Conservation (phyloP, 768 basidiomycete species). For the Boletus subparvulus region DNA sequence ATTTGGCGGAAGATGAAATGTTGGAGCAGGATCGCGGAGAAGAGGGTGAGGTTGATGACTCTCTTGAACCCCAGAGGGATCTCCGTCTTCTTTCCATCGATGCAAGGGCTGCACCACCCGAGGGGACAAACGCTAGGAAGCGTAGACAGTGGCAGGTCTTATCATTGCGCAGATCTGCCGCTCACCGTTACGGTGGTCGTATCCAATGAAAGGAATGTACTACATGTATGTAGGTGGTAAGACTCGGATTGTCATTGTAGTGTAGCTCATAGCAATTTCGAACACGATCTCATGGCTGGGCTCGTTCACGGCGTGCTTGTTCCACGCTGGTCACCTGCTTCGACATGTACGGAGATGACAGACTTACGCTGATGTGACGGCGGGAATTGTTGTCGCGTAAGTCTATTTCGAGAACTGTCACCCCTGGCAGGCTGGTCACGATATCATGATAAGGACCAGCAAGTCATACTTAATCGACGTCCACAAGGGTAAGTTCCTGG, state of each 20-base stretch:
- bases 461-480: not conserved
- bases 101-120: conserved; percentile 36
- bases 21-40: conserved; percentile 76
- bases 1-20: conserved; percentile 74
- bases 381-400: not conserved
- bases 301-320: not conserved
- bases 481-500: not conserved
- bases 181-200: conserved; percentile 20
- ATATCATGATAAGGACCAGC: not conserved
- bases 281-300: not conserved
- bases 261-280: not conserved
- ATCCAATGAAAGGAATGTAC: conserved; percentile 6
- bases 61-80: conserved; percentile 51
- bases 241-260: not conserved
- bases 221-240: no score
- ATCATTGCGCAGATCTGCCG: conserved; percentile 38
- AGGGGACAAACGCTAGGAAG: conserved; percentile 38
- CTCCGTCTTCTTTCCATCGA: conserved; percentile 55
- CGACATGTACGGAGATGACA: not conserved
- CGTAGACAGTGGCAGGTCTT: conserved; percentile 50
- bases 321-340: not conserved
- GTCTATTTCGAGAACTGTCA: not conserved
- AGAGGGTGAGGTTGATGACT: conserved; percentile 78
- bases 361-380: not conserved
- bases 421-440: no score